Percentiles rank a stretch among this genome's conserved stretches.
phyloP scores from a whole-genome alignment of 345 rosid species.

The Ceriops decandra region DNA sequence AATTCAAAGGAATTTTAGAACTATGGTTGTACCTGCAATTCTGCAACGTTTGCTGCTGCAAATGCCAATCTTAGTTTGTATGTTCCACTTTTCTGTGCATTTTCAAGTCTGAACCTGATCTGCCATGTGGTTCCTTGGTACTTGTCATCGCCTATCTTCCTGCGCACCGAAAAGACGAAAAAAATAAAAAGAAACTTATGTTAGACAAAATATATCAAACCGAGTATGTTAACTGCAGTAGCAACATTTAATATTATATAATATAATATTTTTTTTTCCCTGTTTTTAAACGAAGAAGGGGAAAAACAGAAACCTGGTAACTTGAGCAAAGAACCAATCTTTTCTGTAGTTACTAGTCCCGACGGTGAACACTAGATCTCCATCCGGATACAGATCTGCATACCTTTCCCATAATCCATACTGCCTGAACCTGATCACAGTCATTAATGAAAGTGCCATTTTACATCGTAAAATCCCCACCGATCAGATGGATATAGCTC shows the following conservation, averaged over 20 bases:
- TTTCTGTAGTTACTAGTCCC: conserved; percentile 59
- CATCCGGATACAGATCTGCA: conserved; percentile 58
- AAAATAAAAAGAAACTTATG: too few relatives aligned
- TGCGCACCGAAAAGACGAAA: conserved; percentile 13
- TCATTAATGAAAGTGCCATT: neutral
- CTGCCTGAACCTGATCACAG: conserved; percentile 62
- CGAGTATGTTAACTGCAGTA: neutral
- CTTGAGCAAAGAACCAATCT: conserved; percentile 89
- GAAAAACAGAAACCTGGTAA: conserved; percentile 43
- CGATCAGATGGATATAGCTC: neutral
- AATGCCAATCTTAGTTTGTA: conserved; percentile 71
- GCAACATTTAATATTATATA: neutral
- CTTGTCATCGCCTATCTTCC: conserved; percentile 40
- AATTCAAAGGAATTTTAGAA: neutral
- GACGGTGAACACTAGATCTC: conserved; percentile 61
- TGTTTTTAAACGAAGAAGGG: neutral
- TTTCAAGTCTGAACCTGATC: conserved; percentile 55
- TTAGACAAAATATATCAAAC: too few relatives aligned
- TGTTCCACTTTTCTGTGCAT: conserved; percentile 29
- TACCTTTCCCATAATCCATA: conserved; percentile 92
- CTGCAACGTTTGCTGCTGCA: conserved; percentile 78
- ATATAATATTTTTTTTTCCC: neutral
- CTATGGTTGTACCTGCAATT: conserved; percentile 55
- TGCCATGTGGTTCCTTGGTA: conserved; percentile 63
- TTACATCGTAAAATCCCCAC: neutral